Evolutionary conservation across 208 protist genomes (phyloP).

Genomic region (Trypanosoma conorhini): DNA sequence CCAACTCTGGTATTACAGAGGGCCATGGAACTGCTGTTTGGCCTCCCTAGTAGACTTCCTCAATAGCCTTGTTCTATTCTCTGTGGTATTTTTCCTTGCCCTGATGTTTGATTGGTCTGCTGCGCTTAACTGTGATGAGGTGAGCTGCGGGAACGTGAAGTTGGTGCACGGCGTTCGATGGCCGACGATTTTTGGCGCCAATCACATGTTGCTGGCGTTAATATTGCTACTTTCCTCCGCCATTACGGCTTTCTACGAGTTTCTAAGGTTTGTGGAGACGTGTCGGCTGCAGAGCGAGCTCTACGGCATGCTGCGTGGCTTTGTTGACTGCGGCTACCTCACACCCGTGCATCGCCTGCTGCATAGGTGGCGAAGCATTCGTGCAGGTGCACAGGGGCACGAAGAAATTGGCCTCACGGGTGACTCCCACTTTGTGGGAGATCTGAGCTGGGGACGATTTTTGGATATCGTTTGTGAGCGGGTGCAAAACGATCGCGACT

Average conservation of each 20-base stretch:
- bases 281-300: slow-evolving; percentile 51
- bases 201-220: slow-evolving; percentile 32
- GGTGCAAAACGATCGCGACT: slow-evolving; percentile 29
- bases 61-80: slow-evolving; percentile 59
- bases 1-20: slow-evolving; percentile 74
- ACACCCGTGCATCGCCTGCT: slow-evolving; percentile 60
- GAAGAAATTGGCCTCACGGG: slow-evolving; percentile 32
- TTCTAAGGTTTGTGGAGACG: slow-evolving; percentile 47
- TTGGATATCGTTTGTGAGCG: slow-evolving; percentile 54
- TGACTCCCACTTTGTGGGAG: slow-evolving; percentile 45
- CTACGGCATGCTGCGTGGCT: slow-evolving; percentile 44
- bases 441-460: slow-evolving; percentile 70
- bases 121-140: slow-evolving; percentile 57
- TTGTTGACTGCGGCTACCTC: slow-evolving; percentile 61
- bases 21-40: slow-evolving; percentile 57
- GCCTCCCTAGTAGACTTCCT: slow-evolving; percentile 67
- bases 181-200: slow-evolving; percentile 41
- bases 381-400: slow-evolving; percentile 37
- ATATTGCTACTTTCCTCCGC: slow-evolving; percentile 50
- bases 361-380: slow-evolving; percentile 37
- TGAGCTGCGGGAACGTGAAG: slow-evolving; percentile 40
- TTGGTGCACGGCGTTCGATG: slow-evolving; percentile 44
- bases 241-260: slow-evolving; percentile 51
- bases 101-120: slow-evolving; percentile 61
- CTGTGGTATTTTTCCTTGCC: slow-evolving; percentile 53